phyloP scores from a whole-genome alignment of 768 basidiomycete species.

The Podaxis rugospora region DNA sequence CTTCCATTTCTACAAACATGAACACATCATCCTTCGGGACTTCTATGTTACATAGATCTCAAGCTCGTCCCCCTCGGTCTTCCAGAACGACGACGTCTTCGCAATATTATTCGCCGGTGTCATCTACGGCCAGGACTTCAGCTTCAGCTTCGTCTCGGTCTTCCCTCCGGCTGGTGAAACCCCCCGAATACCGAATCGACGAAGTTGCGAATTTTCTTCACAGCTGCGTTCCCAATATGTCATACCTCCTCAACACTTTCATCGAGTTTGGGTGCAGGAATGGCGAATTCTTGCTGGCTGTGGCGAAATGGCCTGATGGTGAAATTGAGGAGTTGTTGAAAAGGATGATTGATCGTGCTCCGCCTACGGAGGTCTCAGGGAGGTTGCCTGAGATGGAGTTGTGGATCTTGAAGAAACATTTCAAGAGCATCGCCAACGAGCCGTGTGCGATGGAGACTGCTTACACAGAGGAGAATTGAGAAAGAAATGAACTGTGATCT shows the following conservation, averaged over 20 bases:
- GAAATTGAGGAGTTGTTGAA: slow-evolving; percentile 6
- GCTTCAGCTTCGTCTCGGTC: too few relatives aligned
- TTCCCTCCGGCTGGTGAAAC: too few relatives aligned
- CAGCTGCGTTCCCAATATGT: slow-evolving; percentile 4
- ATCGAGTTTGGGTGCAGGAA: slow-evolving; percentile 3
- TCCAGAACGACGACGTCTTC: too few relatives aligned
- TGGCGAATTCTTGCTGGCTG: background rate
- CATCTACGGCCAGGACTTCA: too few relatives aligned
- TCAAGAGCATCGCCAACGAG: background rate
- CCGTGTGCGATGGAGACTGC: background rate
- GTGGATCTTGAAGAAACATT: background rate
- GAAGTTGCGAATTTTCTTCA: slow-evolving; percentile 2
- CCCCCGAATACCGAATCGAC: background rate
- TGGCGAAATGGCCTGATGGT: background rate
- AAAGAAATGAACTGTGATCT: background rate
- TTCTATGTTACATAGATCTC: too few relatives aligned
- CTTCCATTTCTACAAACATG: too few relatives aligned
- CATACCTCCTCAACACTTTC: background rate
- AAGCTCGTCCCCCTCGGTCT: too few relatives aligned
- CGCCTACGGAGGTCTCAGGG: background rate
- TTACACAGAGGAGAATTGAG: background rate
- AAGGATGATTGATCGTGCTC: background rate
- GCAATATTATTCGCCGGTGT: too few relatives aligned
- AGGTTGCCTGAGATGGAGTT: background rate
- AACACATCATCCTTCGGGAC: too few relatives aligned